phyloP scores from a whole-genome alignment of 2,329 filamentous ascomycete species.

The Hypoxylon sp. region DNA sequence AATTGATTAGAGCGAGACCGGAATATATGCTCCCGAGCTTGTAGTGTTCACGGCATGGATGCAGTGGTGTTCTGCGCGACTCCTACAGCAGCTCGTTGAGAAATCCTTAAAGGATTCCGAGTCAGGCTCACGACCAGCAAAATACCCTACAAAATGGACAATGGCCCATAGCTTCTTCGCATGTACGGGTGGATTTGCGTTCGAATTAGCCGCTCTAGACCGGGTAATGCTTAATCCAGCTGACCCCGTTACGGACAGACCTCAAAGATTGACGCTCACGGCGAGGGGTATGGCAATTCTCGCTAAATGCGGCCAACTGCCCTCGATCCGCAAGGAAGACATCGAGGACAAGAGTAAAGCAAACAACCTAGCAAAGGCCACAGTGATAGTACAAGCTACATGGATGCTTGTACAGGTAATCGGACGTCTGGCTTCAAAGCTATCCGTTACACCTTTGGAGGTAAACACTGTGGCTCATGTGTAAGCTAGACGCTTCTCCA shows the following conservation, averaged over 20 bases:
- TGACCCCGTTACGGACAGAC: conserved; percentile 6
- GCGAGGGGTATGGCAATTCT: conserved; percentile 3
- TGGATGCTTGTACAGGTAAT: conserved; percentile 30
- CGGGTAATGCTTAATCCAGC: not conserved
- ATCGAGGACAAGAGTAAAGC: conserved; percentile 29
- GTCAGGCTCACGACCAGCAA: not conserved
- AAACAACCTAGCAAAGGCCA: conserved; percentile 18
- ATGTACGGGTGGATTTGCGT: conserved; percentile 24
- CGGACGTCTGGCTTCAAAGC: conserved; percentile 4
- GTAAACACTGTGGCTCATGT: conserved; percentile 30
- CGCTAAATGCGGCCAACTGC: conserved; percentile 13
- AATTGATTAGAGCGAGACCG: conserved; percentile 51
- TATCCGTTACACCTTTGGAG: conserved; percentile 25
- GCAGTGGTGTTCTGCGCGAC: conserved; percentile 15
- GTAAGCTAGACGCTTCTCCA: not conserved
- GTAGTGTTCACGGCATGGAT: conserved; percentile 9
- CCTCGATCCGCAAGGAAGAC: conserved; percentile 9
- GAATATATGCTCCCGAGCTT: conserved; percentile 8
- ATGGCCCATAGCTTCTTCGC: conserved; percentile 28
- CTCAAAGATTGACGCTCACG: conserved; percentile 7
- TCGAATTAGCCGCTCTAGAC: conserved; percentile 5
- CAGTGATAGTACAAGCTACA: conserved; percentile 18
- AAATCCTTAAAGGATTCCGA: not conserved
- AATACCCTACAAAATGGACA: conserved; percentile 14
- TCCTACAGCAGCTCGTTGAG: conserved; percentile 2